These are phyloP conservation scores for Trichoderma cornu-damae DNA, from an alignment of 2,329 filamentous ascomycete species.

Conservation along the genomic window DNA sequence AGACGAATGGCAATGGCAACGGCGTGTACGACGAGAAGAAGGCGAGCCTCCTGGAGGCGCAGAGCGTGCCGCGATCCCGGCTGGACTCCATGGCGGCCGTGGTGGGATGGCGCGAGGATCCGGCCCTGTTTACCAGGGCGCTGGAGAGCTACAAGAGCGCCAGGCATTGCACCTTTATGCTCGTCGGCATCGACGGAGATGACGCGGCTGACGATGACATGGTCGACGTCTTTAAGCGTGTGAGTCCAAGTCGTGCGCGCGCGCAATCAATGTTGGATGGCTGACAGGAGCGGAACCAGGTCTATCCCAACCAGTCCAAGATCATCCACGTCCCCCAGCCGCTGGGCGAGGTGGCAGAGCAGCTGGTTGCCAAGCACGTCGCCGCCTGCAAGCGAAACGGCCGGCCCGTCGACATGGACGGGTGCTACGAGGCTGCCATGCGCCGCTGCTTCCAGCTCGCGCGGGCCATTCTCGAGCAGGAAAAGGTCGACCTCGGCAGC, in stretches of 20 bases:
- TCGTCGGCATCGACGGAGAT: conserved; percentile 26
- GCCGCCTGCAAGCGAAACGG: conserved; percentile 18
- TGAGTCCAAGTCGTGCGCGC: conserved; percentile 5
- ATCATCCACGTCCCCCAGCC: conserved; percentile 24
- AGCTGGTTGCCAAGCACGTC: conserved; percentile 20
- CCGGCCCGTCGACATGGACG: conserved; percentile 19
- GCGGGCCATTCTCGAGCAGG: conserved; percentile 20
- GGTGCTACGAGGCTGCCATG: conserved; percentile 21
- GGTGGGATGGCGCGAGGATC: conserved; percentile 27
- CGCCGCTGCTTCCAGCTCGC: conserved; percentile 25
- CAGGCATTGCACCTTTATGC: conserved; percentile 21
- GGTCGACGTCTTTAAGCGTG: conserved; percentile 25
- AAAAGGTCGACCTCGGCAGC: conserved; percentile 21
- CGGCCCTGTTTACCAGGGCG: conserved; percentile 23
- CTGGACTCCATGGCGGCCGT: conserved; percentile 25
- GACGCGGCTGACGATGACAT: conserved; percentile 24
- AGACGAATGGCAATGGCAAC: conserved; percentile 11
- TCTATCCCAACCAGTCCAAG: conserved; percentile 22
- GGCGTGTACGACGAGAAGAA: conserved; percentile 19
- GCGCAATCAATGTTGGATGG: too few species aligned
- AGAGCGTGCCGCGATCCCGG: conserved; percentile 10
- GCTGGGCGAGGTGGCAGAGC: conserved; percentile 24
- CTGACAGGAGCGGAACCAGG: conserved; percentile 16
- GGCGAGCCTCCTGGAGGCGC: conserved; percentile 14
- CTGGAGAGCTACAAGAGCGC: conserved; percentile 25